Evolutionary conservation across 2,329 filamentous ascomycete species (phyloP), one percentile per base, ranked within the genome.

Genomic region (Calcarisporium arbuscula): DNA sequence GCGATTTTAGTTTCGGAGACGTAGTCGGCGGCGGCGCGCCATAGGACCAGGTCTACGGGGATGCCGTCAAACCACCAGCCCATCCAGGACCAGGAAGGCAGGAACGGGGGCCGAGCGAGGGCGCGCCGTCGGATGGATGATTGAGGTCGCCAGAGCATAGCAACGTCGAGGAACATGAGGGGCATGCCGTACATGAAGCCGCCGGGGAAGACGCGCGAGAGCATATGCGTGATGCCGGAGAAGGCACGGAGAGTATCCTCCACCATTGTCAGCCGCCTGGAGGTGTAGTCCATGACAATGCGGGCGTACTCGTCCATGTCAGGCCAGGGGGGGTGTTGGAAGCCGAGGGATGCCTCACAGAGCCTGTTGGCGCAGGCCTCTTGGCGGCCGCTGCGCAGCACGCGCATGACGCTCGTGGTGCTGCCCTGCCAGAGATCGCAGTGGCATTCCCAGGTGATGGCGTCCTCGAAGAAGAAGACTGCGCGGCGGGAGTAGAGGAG

Each of bases 61-160:
- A 66, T 52, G 19, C 57, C 61, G 36, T 67, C 64, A 36, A 63
- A 65, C 57, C 62, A 65, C 64, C 64, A 68, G 16, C 64, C 64
- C 57, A 68, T 61, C 64, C 64, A 68, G 19, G 62, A 64, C 64
- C 64, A 68, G 5, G 61, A 64, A 1, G 64, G 64, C 6, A 67
- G 49, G 34, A 61, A 62, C 3, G 61, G 55, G 9, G 59, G 51
- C 0, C 54, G 52, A 4, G 57, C 48, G 6, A 61, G 44, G 6
- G 57, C 56, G 16, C 63, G 48, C 14, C 64, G 52, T 18, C 62
- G 54, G 19, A 67, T 60, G 4, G 61, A 63, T 12, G 64, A 61
- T 29, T 62, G 54, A 11, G 64, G 64, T 12, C 62, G 56, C 65
- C 65, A 68, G 18, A 68, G 54, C 16, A 68, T 54, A 7, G 64